Conservation (phyloP, 768 basidiomycete genomes). For the Rhodosporidiobolus odoratus region DNA sequence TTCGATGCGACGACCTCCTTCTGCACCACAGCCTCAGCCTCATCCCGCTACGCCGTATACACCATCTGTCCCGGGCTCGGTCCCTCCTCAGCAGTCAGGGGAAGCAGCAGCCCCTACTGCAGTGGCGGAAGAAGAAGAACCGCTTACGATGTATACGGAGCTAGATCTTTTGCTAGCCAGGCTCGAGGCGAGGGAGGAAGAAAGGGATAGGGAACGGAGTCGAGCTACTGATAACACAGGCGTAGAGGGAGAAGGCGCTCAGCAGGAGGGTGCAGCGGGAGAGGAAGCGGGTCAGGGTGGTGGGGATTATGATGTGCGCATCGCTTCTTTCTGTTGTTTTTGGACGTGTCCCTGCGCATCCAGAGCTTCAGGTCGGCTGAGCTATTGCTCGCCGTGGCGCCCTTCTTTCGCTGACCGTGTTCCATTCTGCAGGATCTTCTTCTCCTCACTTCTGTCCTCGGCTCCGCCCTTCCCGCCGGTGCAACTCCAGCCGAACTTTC, state of each 20-base stretch:
- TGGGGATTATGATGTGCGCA: constrained; percentile 24
- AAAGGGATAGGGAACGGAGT: neutral
- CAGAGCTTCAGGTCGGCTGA: too few relatives aligned
- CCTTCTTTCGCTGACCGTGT: neutral
- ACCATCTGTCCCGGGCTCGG: neutral
- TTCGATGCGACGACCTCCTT: too few relatives aligned
- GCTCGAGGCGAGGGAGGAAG: constrained; percentile 13
- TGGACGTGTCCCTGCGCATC: too few relatives aligned
- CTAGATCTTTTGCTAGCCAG: constrained; percentile 31
- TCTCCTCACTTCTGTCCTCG: constrained; percentile 35
- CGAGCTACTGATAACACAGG: neutral
- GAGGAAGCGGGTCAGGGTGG: neutral
- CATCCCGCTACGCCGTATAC: neutral
- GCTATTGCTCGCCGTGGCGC: too few relatives aligned
- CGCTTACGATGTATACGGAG: constrained; percentile 30
- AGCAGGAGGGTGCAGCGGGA: neutral
- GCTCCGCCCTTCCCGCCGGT: constrained; percentile 17
- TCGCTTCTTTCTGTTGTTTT: neutral
- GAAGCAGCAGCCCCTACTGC: too few relatives aligned
- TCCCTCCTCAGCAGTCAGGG: too few relatives aligned
- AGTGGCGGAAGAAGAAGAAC: neutral
- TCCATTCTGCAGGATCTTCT: constrained; percentile 21
- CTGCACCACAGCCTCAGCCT: neutral
- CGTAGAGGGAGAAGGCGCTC: neutral
- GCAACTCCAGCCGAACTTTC: constrained; percentile 22